These are phyloP conservation scores for Neoboletus brunneissimus DNA, from an alignment of 768 basidiomycete species.

Conservation along the genomic window DNA sequence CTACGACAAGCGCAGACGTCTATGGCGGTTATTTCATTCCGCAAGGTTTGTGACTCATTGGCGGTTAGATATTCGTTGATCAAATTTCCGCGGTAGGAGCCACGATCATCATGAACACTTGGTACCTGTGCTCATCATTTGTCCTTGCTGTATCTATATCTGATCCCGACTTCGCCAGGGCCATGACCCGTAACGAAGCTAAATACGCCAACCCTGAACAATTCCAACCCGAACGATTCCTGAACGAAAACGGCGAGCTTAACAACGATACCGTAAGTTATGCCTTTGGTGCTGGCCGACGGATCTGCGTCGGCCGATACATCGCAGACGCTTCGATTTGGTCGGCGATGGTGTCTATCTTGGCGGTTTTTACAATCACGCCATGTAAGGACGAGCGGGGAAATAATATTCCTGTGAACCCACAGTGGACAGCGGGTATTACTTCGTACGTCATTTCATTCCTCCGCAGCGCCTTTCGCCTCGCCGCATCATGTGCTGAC, in stretches of 20 bases:
- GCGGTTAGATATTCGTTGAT: not conserved
- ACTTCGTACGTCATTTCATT: constrained; percentile 23
- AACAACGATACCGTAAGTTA: constrained; percentile 31
- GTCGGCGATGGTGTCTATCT: constrained; percentile 32
- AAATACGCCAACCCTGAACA: constrained; percentile 32
- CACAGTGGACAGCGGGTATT: constrained; percentile 24
- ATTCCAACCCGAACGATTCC: constrained; percentile 38
- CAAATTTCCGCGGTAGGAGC: constrained; percentile 15
- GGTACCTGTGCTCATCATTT: constrained; percentile 6
- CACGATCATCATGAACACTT: constrained; percentile 30
- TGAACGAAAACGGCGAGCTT: constrained; percentile 19
- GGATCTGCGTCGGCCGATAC: constrained; percentile 40
- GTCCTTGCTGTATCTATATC: not conserved
- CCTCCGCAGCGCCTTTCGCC: not conserved
- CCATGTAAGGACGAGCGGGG: constrained; percentile 28
- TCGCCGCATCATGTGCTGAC: not conserved
- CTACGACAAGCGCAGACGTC: constrained; percentile 37
- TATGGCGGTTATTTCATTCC: constrained; percentile 56
- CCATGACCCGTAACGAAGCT: constrained; percentile 34
- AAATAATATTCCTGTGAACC: constrained; percentile 20
- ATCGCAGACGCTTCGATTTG: constrained; percentile 42
- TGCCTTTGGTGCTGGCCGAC: constrained; percentile 38
- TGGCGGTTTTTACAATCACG: constrained; percentile 36
- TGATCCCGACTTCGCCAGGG: constrained; percentile 16
- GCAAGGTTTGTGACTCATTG: constrained; percentile 35